phyloP scores from a whole-genome alignment of 371 early-diverging fungal genomes.

The Choanephora cucurbitarum region DNA sequence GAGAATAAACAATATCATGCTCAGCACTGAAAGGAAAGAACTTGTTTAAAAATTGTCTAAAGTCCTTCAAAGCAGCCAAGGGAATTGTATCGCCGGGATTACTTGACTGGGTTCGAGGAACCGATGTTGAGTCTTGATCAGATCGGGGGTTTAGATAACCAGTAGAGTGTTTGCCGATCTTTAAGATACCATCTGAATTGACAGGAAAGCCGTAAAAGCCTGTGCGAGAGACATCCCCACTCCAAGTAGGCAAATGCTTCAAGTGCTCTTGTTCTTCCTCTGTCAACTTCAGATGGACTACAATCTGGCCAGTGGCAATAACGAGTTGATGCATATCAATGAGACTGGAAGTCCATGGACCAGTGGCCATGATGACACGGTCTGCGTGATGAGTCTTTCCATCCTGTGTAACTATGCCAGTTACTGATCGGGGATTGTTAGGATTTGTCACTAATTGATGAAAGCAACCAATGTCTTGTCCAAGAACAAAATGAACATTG shows the following conservation, averaged over 20 bases:
- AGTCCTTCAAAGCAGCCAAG: slow-evolving; percentile 23
- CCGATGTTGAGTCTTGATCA: slow-evolving; percentile 25
- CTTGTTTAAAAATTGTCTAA: slow-evolving; percentile 29
- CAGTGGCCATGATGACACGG: slow-evolving; percentile 50
- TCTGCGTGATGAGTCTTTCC: slow-evolving; percentile 36
- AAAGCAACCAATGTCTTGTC: slow-evolving; percentile 34
- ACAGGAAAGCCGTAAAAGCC: slow-evolving; percentile 61
- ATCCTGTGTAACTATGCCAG: slow-evolving; percentile 49
- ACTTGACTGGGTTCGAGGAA: slow-evolving; percentile 39
- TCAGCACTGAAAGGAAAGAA: slow-evolving; percentile 33
- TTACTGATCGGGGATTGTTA: slow-evolving; percentile 14
- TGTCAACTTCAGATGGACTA: slow-evolving; percentile 46
- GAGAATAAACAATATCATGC: slow-evolving; percentile 29
- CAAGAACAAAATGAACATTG: slow-evolving; percentile 44
- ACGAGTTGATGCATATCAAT: slow-evolving; percentile 40
- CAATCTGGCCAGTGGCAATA: slow-evolving; percentile 54
- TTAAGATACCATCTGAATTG: slow-evolving; percentile 48
- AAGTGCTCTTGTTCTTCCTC: slow-evolving; percentile 1
- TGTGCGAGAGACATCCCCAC: slow-evolving; percentile 49
- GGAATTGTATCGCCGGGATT: slow-evolving; percentile 41
- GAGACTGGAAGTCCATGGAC: slow-evolving; percentile 58
- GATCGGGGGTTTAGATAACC: slow-evolving; percentile 42
- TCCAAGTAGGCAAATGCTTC: slow-evolving; percentile 47
- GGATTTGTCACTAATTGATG: slow-evolving; percentile 19
- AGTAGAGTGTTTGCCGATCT: slow-evolving; percentile 51